These are phyloP conservation scores for Pulveroboletus sp. DNA, from an alignment of 1,284 basidiomycete genomes.

Conservation along the genomic window DNA sequence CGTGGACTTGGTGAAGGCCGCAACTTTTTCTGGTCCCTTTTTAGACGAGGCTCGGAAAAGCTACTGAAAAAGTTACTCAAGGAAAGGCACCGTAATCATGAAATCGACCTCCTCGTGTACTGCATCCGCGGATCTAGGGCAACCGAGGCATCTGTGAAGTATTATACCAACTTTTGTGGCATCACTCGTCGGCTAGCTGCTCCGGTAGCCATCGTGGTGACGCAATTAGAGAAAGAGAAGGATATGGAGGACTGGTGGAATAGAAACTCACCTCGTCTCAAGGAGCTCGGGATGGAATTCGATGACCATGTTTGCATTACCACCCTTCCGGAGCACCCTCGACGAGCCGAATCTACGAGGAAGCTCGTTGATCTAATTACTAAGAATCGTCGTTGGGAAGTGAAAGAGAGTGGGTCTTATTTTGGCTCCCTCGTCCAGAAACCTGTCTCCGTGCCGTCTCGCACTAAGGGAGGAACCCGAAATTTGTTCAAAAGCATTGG, in stretches of 20 bases:
- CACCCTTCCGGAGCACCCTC: conserved; percentile 12
- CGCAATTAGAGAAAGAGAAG: conserved; percentile 20
- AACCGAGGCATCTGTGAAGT: conserved; percentile 10
- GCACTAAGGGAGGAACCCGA: background rate
- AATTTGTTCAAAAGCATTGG: background rate
- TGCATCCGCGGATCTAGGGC: conserved; percentile 31
- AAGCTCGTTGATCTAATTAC: conserved; percentile 20
- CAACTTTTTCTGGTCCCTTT: conserved; percentile 8
- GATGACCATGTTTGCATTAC: conserved; percentile 33
- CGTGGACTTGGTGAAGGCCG: conserved; percentile 28
- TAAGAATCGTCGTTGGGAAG: conserved; percentile 12
- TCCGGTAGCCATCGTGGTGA: conserved; percentile 33
- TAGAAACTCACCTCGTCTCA: conserved; percentile 11
- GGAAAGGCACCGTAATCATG: conserved; percentile 18
- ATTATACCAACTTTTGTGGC: conserved; percentile 29
- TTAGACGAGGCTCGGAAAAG: conserved; percentile 16
- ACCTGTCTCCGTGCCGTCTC: background rate
- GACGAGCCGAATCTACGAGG: conserved; percentile 13
- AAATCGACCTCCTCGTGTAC: conserved; percentile 35
- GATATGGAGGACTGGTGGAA: conserved; percentile 35
- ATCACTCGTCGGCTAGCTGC: conserved; percentile 25
- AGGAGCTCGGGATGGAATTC: conserved; percentile 21
- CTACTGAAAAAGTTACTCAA: conserved; percentile 25
- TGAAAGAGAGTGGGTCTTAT: conserved; percentile 11
- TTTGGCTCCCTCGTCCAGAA: conserved; percentile 17